Evolutionary conservation across 1,284 basidiomycete species (phyloP), one percentile per base, ranked within the genome.

Genomic region (Ganoderma meredithae): DNA sequence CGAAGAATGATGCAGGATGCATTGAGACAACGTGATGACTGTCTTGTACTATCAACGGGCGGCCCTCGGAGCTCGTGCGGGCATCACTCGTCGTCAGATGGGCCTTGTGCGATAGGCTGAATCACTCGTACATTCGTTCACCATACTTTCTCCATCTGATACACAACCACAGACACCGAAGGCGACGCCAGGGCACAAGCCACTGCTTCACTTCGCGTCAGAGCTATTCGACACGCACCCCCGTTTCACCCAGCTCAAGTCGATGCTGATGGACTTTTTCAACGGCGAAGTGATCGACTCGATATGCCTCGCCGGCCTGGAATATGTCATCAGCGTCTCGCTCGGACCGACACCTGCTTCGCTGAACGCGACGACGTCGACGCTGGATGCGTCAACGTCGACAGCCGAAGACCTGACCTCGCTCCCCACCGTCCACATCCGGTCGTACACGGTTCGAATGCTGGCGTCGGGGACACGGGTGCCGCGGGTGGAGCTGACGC

Each of bases 151-250:
- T 36, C 22, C 12, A 13, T 43, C 19, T 7, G 19, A 44, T 8
- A n/a, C 36, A 40, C 56, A 9, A 44, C 8, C 49, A 3, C 74
- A 97, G 93, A 92, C 93, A 58, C 84, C 90, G 47, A 98, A 98
- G 87, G 91, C 93, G 12, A 92, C 95, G 5, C 89, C 94, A 39
- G 97, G 97, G n/a, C 91, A 96, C 75, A 91, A 94, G 74, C 97
- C 97, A 62, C 82, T 99, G 73, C 92, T 99, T 84, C 96, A 98
- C 78, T 99, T 99, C 79, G 95, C 95, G 39, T 97, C 95, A 2
- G 94, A 95, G 71, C 85, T 97, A 17, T 98, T 97, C 80, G 95
- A 97, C 75, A 91, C 93, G 0, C 95, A 97, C 79, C 95, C 96
- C 3, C 91, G 94, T 4, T 96, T 93, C 80, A 83, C 90, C n/a